Evolutionary conservation across 495 filamentous ascomycete species (phyloP).

Genomic region (Clavariopsis aquatica): DNA sequence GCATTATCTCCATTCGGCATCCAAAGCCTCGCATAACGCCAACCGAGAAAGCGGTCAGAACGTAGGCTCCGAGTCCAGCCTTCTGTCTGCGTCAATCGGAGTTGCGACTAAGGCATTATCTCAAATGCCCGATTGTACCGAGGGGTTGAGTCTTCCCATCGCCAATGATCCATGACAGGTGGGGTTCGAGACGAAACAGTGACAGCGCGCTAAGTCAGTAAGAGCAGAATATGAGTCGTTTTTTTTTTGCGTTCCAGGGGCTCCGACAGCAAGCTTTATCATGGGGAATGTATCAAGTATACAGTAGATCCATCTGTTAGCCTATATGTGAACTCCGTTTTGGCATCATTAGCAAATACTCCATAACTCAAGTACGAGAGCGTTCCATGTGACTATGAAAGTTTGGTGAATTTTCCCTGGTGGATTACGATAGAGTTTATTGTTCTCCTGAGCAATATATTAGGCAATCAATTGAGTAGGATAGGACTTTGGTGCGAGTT

Average conservation of each 20-base stretch:
- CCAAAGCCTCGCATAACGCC: background rate
- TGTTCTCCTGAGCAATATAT: no score
- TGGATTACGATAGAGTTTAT: no score
- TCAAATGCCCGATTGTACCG: background rate
- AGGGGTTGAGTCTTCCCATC: background rate
- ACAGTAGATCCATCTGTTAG: no score
- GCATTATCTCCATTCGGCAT: background rate
- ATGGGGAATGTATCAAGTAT: no score
- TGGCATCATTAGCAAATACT: no score
- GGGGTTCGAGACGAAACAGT: background rate
- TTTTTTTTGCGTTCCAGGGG: background rate
- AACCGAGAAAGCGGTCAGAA: constrained; percentile 5
- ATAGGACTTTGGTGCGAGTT: no score
- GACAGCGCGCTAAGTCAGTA: background rate
- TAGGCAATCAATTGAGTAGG: no score
- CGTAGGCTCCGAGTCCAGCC: background rate
- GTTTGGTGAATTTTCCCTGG: no score
- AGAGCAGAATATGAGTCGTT: background rate
- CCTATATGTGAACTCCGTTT: no score
- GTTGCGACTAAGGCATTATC: background rate
- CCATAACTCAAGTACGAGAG: no score
- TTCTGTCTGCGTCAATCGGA: background rate
- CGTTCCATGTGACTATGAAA: no score
- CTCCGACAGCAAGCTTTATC: no score
- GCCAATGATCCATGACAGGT: background rate